Evolutionary conservation across 1,284 basidiomycete species (phyloP).

Genomic region (Jaminaea rosea): DNA sequence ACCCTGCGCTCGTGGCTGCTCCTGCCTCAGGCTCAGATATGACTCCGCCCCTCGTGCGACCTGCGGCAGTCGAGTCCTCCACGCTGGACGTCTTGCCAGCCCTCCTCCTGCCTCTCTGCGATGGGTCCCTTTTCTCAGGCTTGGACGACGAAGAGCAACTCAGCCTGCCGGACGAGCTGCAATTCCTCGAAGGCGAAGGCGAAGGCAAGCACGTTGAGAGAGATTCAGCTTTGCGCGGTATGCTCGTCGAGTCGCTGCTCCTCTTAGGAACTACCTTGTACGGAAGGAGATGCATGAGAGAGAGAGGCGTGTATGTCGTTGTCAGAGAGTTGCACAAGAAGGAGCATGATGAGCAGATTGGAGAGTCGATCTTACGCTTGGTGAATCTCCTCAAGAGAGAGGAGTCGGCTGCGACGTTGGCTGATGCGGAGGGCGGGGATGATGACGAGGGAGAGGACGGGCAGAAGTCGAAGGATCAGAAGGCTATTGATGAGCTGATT

Average conservation of each 20-base stretch:
- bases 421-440: slow-evolving; percentile 16
- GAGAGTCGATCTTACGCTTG: slow-evolving; percentile 40
- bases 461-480: slow-evolving; percentile 16
- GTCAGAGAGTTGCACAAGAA: slow-evolving; percentile 69
- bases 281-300: slow-evolving; percentile 71
- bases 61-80: slow-evolving; percentile 12
- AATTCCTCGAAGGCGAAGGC: slow-evolving; percentile 76
- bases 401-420: slow-evolving; percentile 31
- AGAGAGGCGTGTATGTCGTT: slow-evolving; percentile 78
- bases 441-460: slow-evolving; percentile 20
- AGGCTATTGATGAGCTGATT: slow-evolving; percentile 4
- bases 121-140: slow-evolving; percentile 64
- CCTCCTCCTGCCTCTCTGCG: slow-evolving; percentile 80
- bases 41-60: slow-evolving; percentile 17
- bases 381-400: slow-evolving; percentile 45
- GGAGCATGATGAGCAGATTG: slow-evolving; percentile 64
- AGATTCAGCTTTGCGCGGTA: slow-evolving; percentile 70
- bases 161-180: slow-evolving; percentile 69
- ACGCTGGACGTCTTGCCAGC: slow-evolving; percentile 43
- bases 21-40: slow-evolving; percentile 10
- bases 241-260: slow-evolving; percentile 78
- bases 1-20: slow-evolving; percentile 37
- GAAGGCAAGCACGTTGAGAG: slow-evolving; percentile 69
- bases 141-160: slow-evolving; percentile 67
- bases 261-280: slow-evolving; percentile 79